Evolutionary conservation across 106 monocot species (phyloP).

Genomic region (Posidonia australis): DNA sequence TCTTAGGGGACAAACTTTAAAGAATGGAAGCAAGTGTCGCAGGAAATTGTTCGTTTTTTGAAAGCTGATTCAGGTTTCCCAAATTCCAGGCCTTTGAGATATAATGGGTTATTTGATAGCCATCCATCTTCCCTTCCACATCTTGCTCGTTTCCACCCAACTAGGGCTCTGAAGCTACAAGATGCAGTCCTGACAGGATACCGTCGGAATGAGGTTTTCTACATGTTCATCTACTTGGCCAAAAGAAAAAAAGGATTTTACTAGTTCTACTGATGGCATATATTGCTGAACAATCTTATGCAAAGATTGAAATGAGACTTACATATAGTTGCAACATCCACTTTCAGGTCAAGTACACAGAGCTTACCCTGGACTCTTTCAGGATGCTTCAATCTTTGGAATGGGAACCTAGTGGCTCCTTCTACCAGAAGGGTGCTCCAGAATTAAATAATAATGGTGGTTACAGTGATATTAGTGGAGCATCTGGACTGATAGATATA

Average conservation of each 20-base stretch:
- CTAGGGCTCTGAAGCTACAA: slow-evolving; percentile 47
- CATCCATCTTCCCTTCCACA: slow-evolving; percentile 55
- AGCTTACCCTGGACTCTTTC: slow-evolving; percentile 82
- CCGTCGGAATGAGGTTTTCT: slow-evolving; percentile 68
- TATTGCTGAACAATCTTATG: too few relatives aligned
- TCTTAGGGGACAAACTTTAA: slow-evolving; percentile 72
- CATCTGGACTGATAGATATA: slow-evolving; percentile 81
- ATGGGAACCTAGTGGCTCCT: slow-evolving; percentile 82
- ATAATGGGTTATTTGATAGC: slow-evolving; percentile 54
- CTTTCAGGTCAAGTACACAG: slow-evolving; percentile 82
- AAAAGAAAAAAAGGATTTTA: too few relatives aligned
- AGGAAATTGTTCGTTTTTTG: slow-evolving; percentile 69
- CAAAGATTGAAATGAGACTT: neutral
- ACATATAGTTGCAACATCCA: neutral
- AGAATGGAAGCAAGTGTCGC: slow-evolving; percentile 88
- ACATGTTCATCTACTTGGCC: too few relatives aligned
- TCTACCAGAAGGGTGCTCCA: slow-evolving; percentile 39
- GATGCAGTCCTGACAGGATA: slow-evolving; percentile 86
- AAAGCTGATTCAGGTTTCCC: slow-evolving; percentile 45
- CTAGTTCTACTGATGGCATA: too few relatives aligned
- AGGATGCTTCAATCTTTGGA: slow-evolving; percentile 92
- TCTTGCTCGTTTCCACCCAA: slow-evolving; percentile 57
- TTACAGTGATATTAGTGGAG: slow-evolving; percentile 67
- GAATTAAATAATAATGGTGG: slow-evolving; percentile 56
- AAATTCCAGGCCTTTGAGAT: slow-evolving; percentile 64